Evolutionary conservation across 2,329 filamentous ascomycete species (phyloP).

Genomic region (Trichoderma simmonsii): DNA sequence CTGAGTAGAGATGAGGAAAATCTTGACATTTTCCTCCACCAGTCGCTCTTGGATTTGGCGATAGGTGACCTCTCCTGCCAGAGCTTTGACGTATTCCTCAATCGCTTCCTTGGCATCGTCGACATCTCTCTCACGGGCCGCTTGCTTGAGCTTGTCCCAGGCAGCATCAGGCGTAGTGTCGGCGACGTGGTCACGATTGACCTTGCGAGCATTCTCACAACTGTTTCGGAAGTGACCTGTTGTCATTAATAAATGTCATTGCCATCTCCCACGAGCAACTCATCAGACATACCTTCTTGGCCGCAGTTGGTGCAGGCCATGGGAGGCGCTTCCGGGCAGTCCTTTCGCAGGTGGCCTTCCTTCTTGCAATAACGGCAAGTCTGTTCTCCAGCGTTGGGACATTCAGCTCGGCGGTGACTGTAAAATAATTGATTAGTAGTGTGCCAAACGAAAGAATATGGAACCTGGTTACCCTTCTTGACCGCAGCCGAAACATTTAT

Average conservation of each 20-base stretch:
- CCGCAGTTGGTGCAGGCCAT: slow-evolving; percentile 60
- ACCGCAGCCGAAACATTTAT: slow-evolving; percentile 12
- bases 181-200: slow-evolving; percentile 52
- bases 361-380: slow-evolving; percentile 47
- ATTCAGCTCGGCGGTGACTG: slow-evolving; percentile 36
- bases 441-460: not conserved
- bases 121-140: slow-evolving; percentile 53
- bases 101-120: slow-evolving; percentile 61
- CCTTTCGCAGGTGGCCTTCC: slow-evolving; percentile 53
- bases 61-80: slow-evolving; percentile 54
- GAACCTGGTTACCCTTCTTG: not conserved
- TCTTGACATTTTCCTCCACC: slow-evolving; percentile 49
- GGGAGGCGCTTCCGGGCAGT: slow-evolving; percentile 60
- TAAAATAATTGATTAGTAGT: not conserved
- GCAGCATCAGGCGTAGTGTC: slow-evolving; percentile 52
- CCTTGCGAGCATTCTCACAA: slow-evolving; percentile 58
- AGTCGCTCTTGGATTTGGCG: slow-evolving; percentile 59
- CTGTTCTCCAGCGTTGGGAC: slow-evolving; percentile 32
- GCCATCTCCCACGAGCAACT: not conserved
- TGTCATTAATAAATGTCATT: slow-evolving; percentile 8
- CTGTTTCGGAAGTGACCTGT: slow-evolving; percentile 53
- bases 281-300: slow-evolving; percentile 48
- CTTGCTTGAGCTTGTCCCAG: slow-evolving; percentile 54
- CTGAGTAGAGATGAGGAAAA: slow-evolving; percentile 63
- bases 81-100: slow-evolving; percentile 59